Conservation (phyloP, 2,329 filamentous ascomycete genomes). For the Claviceps capensis region DNA sequence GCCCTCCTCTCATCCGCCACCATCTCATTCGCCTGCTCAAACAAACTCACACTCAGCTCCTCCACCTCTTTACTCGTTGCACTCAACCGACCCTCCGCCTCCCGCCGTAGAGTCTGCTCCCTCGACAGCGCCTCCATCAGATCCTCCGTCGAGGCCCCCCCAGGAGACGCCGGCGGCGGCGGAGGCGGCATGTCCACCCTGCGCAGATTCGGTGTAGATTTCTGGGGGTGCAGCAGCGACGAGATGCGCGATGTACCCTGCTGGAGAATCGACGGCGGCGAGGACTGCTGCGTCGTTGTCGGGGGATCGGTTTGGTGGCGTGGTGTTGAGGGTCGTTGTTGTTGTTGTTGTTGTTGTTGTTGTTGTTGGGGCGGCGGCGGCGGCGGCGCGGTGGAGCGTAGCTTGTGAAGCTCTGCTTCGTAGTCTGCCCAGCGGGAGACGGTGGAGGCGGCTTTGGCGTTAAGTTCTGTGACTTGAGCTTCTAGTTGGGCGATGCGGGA, state of each 20-base stretch:
- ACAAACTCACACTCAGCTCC: slow-evolving; percentile 61
- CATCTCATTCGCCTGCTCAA: slow-evolving; percentile 81
- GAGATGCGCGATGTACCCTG: slow-evolving; percentile 31
- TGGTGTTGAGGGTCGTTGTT: neutral
- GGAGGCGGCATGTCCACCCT: neutral
- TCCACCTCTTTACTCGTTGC: slow-evolving; percentile 62
- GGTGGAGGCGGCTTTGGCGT: slow-evolving; percentile 53
- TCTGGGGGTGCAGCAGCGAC: slow-evolving; percentile 31
- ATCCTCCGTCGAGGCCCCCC: slow-evolving; percentile 25
- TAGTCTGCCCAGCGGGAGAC: slow-evolving; percentile 61
- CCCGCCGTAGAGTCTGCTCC: slow-evolving; percentile 52
- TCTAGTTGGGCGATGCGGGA: slow-evolving; percentile 55
- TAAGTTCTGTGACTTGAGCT: slow-evolving; percentile 54
- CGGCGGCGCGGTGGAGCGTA: slow-evolving; percentile 28
- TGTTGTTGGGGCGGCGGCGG: slow-evolving; percentile 10
- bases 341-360: neutral
- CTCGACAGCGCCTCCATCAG: slow-evolving; percentile 50
- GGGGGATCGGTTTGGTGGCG: neutral
- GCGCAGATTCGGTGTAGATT: slow-evolving; percentile 18
- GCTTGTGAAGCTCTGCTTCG: slow-evolving; percentile 58
- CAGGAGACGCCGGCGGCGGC: neutral
- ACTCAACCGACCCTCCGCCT: slow-evolving; percentile 54
- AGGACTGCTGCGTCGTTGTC: neutral
- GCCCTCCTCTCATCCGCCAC: slow-evolving; percentile 63
- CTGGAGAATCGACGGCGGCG: slow-evolving; percentile 30